These are phyloP conservation scores for Irpex sp. DNA, from an alignment of 1,284 basidiomycete genomes.

Conservation along the genomic window DNA sequence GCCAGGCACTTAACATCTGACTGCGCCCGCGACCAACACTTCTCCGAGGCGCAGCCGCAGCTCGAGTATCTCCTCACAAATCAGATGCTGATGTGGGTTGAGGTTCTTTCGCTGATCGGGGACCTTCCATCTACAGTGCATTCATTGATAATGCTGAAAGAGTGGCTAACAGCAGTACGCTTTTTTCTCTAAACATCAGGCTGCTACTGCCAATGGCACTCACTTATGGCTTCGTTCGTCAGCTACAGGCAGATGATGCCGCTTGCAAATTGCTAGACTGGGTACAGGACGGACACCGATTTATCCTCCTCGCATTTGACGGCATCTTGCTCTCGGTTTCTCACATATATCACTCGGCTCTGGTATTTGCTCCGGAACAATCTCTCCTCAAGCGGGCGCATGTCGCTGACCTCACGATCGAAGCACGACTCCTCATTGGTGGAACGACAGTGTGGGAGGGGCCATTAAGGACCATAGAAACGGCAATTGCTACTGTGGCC, in stretches of 20 bases:
- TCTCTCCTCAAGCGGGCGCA: not conserved
- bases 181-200: not conserved
- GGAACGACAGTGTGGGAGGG: not conserved
- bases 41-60: not conserved
- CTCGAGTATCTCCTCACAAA: not conserved
- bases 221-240: not conserved
- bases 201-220: not conserved
- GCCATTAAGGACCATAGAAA: not conserved
- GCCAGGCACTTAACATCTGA: not conserved
- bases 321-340: not conserved
- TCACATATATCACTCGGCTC: not conserved
- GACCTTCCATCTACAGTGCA: not conserved
- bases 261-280: not conserved
- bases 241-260: not conserved
- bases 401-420: not conserved
- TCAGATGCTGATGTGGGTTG: not conserved
- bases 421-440: not conserved
- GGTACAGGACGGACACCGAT: not conserved
- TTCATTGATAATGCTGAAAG: not conserved
- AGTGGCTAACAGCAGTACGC: not conserved
- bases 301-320: not conserved
- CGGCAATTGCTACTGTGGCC: not conserved
- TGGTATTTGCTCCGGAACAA: not conserved
- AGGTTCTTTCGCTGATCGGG: not conserved
- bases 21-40: not conserved